These are phyloP conservation scores for Peronosclerospora sorghi DNA, from an alignment of 352 stramenopile genomes.

Conservation along the genomic window DNA sequence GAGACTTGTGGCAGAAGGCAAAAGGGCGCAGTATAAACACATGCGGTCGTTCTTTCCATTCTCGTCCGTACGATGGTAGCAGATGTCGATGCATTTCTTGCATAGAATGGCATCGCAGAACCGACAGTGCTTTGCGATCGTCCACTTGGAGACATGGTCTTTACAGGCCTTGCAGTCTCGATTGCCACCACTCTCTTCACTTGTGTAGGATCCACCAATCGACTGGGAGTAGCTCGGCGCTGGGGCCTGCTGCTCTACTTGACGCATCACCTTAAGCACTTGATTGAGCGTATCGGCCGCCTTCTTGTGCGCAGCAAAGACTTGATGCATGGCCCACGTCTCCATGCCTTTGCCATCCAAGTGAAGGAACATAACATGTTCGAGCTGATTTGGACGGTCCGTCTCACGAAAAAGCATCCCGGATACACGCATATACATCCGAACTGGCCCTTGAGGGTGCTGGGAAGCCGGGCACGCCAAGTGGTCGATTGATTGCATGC, in stretches of 20 bases:
- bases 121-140: constrained; percentile 41
- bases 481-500: constrained; percentile 56
- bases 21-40: constrained; percentile 34
- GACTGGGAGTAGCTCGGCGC: constrained; percentile 1
- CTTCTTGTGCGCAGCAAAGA: constrained; percentile 34
- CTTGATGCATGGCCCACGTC: constrained; percentile 38
- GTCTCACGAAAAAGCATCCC: constrained; percentile 57
- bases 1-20: constrained; percentile 8
- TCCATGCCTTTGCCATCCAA: constrained; percentile 33
- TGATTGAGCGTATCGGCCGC: constrained; percentile 43
- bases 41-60: constrained; percentile 46
- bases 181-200: constrained; percentile 6
- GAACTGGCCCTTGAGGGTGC: constrained; percentile 38
- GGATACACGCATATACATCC: constrained; percentile 40
- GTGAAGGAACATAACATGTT: constrained; percentile 47
- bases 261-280: constrained; percentile 50
- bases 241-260: constrained; percentile 15
- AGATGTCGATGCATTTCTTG: constrained; percentile 46
- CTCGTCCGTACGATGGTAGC: constrained; percentile 26
- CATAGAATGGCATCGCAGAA: constrained; percentile 54
- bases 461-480: constrained; percentile 45
- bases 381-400: constrained; percentile 34
- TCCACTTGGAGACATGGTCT: constrained; percentile 55
- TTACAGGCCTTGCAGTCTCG: constrained; percentile 42
- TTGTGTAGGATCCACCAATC: constrained; percentile 4